Conservation (phyloP, 202 grass and related monocot genomes). For the Setaria viridis region DNA sequence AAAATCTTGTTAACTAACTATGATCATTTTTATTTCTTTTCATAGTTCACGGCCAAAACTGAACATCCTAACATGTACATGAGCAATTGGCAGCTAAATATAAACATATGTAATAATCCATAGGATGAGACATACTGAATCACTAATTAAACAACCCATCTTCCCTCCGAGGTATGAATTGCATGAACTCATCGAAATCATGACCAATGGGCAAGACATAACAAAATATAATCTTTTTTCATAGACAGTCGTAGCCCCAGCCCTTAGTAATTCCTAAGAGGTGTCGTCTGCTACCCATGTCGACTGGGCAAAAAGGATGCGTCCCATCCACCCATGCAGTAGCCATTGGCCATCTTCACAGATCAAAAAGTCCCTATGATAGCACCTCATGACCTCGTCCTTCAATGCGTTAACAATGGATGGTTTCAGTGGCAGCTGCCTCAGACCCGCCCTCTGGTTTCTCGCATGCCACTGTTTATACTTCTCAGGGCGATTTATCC, state of each 20-base stretch:
- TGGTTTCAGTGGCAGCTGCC: slow-evolving; percentile 55
- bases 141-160: neutral
- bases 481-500: slow-evolving; percentile 64
- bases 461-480: slow-evolving; percentile 18
- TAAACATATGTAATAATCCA: neutral
- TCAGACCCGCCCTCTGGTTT: slow-evolving; percentile 59
- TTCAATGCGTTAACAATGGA: slow-evolving; percentile 33
- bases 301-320: slow-evolving; percentile 29
- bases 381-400: slow-evolving; percentile 44
- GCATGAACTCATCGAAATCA: neutral
- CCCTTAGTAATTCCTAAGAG: neutral
- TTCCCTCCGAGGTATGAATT: no score
- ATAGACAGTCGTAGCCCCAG: neutral
- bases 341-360: slow-evolving; percentile 62
- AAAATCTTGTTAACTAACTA: neutral
- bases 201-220: no score
- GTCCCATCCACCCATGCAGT: slow-evolving; percentile 77
- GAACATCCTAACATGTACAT: neutral
- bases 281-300: slow-evolving; percentile 53
- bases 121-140: neutral
- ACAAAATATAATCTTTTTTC: neutral
- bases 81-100: neutral
- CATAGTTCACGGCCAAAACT: neutral
- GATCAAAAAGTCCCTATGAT: slow-evolving; percentile 70
- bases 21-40: neutral